Evolutionary conservation across 768 basidiomycete species (phyloP).

Genomic region (Lactarius trivialis): DNA sequence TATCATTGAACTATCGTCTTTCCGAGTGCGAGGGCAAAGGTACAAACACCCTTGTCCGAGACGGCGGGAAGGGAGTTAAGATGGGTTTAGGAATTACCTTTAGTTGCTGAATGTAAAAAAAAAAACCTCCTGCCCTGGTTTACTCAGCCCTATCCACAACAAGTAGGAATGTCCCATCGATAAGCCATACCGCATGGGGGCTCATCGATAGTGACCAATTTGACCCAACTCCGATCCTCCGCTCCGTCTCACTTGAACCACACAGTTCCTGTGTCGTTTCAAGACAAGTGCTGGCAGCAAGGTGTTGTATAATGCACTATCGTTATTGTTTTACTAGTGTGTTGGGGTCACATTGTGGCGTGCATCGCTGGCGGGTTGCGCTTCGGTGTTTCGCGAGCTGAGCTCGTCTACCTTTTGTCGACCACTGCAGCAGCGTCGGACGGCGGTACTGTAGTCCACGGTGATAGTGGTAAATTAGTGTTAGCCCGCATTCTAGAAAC

Average conservation of each 20-base stretch:
- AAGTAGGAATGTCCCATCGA: neutral
- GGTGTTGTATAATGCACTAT: neutral
- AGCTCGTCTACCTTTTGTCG: neutral
- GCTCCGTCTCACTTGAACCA: neutral
- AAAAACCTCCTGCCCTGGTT: neutral
- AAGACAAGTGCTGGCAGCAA: neutral
- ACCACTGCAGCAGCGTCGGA: neutral
- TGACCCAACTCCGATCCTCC: neutral
- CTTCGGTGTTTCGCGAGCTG: neutral
- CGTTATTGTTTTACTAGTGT: neutral
- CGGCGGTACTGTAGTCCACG: neutral
- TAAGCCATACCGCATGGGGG: neutral
- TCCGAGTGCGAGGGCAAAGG: neutral
- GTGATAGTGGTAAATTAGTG: neutral
- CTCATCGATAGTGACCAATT: neutral
- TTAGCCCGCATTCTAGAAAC: neutral
- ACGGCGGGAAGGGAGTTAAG: neutral
- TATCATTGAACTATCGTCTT: neutral
- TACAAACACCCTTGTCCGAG: neutral
- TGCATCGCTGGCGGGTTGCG: neutral
- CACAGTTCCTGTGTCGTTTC: neutral
- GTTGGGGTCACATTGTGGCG: neutral
- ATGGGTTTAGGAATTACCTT: neutral
- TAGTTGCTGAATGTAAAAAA: conserved; percentile 4
- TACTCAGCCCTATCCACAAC: neutral